Conservation (phyloP, 2,329 filamentous ascomycete species). For the Aspergillus jensenii region DNA sequence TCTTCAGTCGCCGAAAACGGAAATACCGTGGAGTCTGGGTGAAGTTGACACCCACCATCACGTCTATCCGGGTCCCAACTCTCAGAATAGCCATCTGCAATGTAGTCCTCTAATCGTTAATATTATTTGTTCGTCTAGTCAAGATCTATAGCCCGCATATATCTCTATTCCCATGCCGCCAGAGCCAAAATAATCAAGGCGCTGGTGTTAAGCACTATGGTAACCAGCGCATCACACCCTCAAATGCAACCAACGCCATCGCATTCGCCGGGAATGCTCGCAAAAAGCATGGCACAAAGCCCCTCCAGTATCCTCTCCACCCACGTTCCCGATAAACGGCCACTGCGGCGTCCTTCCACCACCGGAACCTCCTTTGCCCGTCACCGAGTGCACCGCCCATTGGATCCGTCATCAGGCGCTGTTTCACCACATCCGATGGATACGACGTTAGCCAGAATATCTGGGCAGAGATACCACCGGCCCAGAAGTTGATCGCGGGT, state of each 20-base stretch:
- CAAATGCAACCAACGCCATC: slow-evolving; percentile 88
- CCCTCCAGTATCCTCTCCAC: slow-evolving; percentile 82
- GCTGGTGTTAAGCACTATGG: slow-evolving; percentile 26
- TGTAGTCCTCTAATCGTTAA: background rate
- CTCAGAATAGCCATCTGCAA: background rate
- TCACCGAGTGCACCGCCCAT: slow-evolving; percentile 70
- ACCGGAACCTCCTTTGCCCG: slow-evolving; percentile 65
- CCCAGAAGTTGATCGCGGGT: slow-evolving; percentile 94
- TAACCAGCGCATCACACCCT: slow-evolving; percentile 74
- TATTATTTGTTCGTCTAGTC: slow-evolving; percentile 1
- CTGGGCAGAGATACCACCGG: slow-evolving; percentile 87
- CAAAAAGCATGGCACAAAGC: slow-evolving; percentile 90
- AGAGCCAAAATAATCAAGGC: background rate
- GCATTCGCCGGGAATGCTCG: slow-evolving; percentile 95
- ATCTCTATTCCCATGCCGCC: background rate
- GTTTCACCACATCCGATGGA: slow-evolving; percentile 90
- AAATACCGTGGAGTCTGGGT: background rate
- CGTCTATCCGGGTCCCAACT: background rate
- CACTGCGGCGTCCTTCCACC: slow-evolving; percentile 77
- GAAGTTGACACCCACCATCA: background rate
- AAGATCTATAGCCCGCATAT: slow-evolving; percentile 10
- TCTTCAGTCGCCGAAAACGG: slow-evolving; percentile 10
- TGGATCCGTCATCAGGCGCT: slow-evolving; percentile 94
- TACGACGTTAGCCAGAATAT: slow-evolving; percentile 93
- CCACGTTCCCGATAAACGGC: slow-evolving; percentile 77